Evolutionary conservation across 2,329 filamentous ascomycete genomes (phyloP).

Genomic region (Penicillium capsulatum): DNA sequence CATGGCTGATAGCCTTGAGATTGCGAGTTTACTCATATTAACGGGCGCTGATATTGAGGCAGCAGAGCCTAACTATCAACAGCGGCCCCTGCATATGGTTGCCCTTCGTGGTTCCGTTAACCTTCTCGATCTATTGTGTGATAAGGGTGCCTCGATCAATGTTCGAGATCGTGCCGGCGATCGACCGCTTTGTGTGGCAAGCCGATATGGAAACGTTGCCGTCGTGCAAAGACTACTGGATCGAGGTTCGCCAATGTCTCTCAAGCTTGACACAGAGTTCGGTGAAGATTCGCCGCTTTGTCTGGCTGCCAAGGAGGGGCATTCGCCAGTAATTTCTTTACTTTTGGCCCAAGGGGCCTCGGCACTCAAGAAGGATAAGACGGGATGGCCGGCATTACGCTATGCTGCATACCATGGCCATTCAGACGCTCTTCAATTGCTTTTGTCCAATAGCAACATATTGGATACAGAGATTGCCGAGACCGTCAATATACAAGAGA

Average conservation of each 20-base stretch:
- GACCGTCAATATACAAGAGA: constrained; percentile 16
- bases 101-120: constrained; percentile 26
- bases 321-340: constrained; percentile 31
- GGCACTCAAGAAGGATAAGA: constrained; percentile 33
- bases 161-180: constrained; percentile 33
- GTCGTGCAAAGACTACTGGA: constrained; percentile 34
- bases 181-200: constrained; percentile 33
- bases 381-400: constrained; percentile 36
- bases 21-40: constrained; percentile 32
- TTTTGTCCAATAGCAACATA: constrained; percentile 26
- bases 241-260: constrained; percentile 28
- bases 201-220: constrained; percentile 31
- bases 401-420: constrained; percentile 40
- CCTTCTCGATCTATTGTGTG: constrained; percentile 32
- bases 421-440: constrained; percentile 30
- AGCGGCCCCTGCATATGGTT: constrained; percentile 35
- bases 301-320: constrained; percentile 35
- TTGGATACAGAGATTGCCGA: constrained; percentile 9
- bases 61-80: constrained; percentile 22
- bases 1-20: constrained; percentile 26
- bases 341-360: constrained; percentile 34
- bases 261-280: constrained; percentile 21
- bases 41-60: constrained; percentile 35
- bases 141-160: constrained; percentile 31
- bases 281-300: constrained; percentile 40